Conservation (phyloP, 1,284 basidiomycete genomes). For the Tylopilus orsonianus region DNA sequence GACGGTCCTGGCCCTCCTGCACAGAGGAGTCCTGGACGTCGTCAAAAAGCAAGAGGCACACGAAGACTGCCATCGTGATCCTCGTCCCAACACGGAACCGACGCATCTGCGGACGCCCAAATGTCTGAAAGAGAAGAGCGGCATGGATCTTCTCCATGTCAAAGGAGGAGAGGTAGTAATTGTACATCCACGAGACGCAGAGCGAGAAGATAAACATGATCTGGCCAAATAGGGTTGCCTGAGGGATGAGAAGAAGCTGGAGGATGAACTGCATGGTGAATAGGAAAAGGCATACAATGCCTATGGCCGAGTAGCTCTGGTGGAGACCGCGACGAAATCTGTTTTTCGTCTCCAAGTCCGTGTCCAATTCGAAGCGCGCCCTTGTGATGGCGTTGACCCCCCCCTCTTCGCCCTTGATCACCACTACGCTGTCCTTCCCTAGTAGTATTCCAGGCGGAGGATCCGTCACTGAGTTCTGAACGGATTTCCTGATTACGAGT, state of each 20-base stretch:
- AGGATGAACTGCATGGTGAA: constrained; percentile 29
- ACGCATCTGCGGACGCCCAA: constrained; percentile 16
- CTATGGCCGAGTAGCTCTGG: constrained; percentile 10
- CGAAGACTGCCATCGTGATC: constrained; percentile 21
- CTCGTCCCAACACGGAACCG: constrained; percentile 23
- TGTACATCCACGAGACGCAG: constrained; percentile 30
- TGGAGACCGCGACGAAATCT: constrained; percentile 6
- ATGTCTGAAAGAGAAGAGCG: constrained; percentile 16
- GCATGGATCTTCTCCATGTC: constrained; percentile 28
- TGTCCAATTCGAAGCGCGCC: constrained; percentile 17
- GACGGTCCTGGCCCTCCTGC: constrained; percentile 24
- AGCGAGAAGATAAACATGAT: constrained; percentile 33
- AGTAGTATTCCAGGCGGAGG: constrained; percentile 24
- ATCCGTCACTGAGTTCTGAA: constrained; percentile 18
- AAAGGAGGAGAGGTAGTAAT: constrained; percentile 26
- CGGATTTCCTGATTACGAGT: constrained; percentile 19
- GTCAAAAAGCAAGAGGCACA: constrained; percentile 25
- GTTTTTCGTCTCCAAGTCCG: constrained; percentile 4
- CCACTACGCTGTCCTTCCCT: constrained; percentile 15
- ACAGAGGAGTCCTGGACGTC: constrained; percentile 15
- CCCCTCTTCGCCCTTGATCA: constrained; percentile 20
- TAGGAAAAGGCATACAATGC: constrained; percentile 23
- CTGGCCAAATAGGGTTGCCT: constrained; percentile 33
- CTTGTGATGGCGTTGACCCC: constrained; percentile 14
- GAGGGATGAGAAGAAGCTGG: constrained; percentile 33